Evolutionary conservation across 169 alveolate species (phyloP), one percentile per base, ranked within the genome.

Genomic region (Cryptosporidium sp.): DNA sequence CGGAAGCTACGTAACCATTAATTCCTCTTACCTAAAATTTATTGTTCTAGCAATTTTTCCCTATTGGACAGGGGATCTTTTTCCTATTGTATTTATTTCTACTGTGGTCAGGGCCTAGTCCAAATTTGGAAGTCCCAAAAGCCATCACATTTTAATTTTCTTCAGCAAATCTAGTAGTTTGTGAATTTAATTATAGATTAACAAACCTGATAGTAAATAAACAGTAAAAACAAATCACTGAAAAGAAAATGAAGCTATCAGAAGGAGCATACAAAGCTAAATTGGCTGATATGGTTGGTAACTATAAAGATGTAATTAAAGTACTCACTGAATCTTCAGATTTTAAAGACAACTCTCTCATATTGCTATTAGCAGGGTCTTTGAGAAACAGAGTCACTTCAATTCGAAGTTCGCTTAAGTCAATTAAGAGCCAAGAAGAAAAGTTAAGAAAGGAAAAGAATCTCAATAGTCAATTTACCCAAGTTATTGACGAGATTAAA

Each of bases 331-430:
- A 59, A 45, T 80, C 89, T 14, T 80, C 89, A 4, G 67, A 80
- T 41, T 80, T 80, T 48, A 59, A 45, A 16, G 89, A 80, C n/a
- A 80, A 52, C 41, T 80, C 89, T 9, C 68, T 80, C 7, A 80
- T 59, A 39, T 41, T 80, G 18, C 16, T 80, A n/a, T 41, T 80
- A 23, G 89, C 75, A 62, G 89, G 89, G 9, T 80, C 89, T 31
- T 51, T 80, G 6, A 80, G 89, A 48, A 80, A 80, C 48, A 59
- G 89, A 45, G 75, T 80, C 5, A 80, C 89, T 18, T 80, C 89
- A 14, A 62, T 80, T 3, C n/a, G 89, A 59, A 65, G 21, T n/a
- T 80, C 89, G 9, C 68, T 59, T 4, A 80, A 59, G 37, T 35
- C 71, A 18, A 80, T 80, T 18, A 80, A 80, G 43, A 45, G 9